Conservation (phyloP, 1,139 yeast species). For the Geotrichum australiense region DNA sequence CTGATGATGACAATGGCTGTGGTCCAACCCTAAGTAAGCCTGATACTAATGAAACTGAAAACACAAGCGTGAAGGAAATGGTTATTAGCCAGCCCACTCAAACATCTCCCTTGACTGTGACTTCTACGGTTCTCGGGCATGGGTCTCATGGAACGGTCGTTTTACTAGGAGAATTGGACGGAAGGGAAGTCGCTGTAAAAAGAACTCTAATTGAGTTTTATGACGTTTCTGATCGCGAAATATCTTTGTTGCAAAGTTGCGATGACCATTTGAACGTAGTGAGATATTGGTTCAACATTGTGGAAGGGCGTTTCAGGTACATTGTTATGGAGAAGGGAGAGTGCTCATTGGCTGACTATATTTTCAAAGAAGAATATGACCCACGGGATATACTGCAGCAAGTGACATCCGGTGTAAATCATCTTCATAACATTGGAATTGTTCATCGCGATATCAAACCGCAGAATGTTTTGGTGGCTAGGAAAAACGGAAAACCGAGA, state of each 20-base stretch:
- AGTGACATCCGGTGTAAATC: conserved; percentile 2
- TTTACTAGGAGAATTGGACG: background rate
- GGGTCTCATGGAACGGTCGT: conserved; percentile 6
- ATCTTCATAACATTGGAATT: conserved; percentile 62
- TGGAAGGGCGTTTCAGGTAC: conserved; percentile 2
- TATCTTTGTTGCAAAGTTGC: background rate
- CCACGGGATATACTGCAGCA: background rate
- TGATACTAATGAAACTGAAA: background rate
- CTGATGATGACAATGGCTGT: too few species aligned
- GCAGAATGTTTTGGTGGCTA: conserved; percentile 75
- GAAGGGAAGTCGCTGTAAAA: conserved; percentile 3
- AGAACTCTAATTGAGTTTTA: conserved; percentile 1
- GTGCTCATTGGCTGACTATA: background rate
- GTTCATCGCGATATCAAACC: conserved; percentile 90
- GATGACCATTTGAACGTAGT: conserved; percentile 4
- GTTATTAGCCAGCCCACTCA: conserved; percentile 1
- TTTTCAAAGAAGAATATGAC: background rate
- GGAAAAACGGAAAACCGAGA: conserved; percentile 71
- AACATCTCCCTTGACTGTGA: conserved; percentile 1
- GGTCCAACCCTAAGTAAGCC: background rate
- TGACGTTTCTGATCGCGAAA: conserved; percentile 1
- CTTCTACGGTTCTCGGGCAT: conserved; percentile 2
- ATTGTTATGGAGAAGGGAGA: conserved; percentile 7
- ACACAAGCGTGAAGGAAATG: background rate
- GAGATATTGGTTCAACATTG: conserved; percentile 4